Evolutionary conservation across 2,329 filamentous ascomycete species (phyloP).

Genomic region (Whalleya microplaca): DNA sequence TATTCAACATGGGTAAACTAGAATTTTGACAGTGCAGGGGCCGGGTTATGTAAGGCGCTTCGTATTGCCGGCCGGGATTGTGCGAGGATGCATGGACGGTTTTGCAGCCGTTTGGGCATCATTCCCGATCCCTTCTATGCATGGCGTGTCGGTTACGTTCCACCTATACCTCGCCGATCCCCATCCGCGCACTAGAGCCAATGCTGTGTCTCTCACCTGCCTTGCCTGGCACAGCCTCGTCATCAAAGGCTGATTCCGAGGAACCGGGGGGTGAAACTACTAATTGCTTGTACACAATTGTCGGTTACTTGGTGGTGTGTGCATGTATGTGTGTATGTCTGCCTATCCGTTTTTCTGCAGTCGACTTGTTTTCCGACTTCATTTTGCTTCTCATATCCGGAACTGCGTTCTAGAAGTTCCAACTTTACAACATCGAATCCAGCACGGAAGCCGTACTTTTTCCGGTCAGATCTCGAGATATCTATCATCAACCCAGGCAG

Average conservation of each 20-base stretch:
- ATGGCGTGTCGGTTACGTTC: background rate
- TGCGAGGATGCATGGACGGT: conserved; percentile 16
- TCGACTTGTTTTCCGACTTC: background rate
- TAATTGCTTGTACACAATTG: background rate
- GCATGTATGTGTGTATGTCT: background rate
- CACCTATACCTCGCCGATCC: background rate
- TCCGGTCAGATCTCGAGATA: background rate
- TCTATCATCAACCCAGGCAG: background rate
- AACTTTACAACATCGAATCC: background rate
- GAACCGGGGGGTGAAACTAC: background rate
- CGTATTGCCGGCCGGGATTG: conserved; percentile 26
- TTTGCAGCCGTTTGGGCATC: conserved; percentile 10
- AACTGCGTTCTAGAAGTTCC: background rate
- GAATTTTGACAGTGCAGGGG: background rate
- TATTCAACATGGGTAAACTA: conserved; percentile 11
- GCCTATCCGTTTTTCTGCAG: background rate
- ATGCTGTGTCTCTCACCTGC: background rate
- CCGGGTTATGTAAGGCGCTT: conserved; percentile 25
- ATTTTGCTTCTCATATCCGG: background rate
- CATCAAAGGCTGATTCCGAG: background rate
- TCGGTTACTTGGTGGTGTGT: background rate
- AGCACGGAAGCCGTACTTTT: background rate
- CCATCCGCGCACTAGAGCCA: background rate
- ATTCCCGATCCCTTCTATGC: conserved; percentile 1
- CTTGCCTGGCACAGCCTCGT: background rate